Evolutionary conservation across 352 stramenopile genomes (phyloP).

Genomic region (Porosira glacialis): DNA sequence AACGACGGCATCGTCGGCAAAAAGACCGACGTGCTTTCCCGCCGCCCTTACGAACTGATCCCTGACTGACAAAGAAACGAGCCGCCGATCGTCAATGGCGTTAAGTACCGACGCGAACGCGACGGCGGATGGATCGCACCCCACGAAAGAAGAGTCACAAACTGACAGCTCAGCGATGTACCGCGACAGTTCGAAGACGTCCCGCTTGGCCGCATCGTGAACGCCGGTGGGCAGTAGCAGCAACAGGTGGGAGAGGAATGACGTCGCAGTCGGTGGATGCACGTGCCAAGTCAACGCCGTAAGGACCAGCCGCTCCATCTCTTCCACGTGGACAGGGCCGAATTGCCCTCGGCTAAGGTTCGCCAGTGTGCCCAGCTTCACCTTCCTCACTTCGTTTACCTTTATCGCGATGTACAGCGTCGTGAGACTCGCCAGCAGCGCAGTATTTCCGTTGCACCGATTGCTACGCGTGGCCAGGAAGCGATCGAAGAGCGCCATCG

Average conservation of each 20-base stretch:
- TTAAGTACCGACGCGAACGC: constrained; percentile 60
- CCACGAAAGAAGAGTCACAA: constrained; percentile 62
- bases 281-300: constrained; percentile 65
- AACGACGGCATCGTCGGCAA: constrained; percentile 39
- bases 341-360: constrained; percentile 75
- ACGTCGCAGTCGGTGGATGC: constrained; percentile 68
- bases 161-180: constrained; percentile 67
- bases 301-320: constrained; percentile 73
- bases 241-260: constrained; percentile 63
- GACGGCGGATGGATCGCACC: constrained; percentile 49
- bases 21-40: constrained; percentile 36
- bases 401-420: constrained; percentile 78
- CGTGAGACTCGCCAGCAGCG: constrained; percentile 61
- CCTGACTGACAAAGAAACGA: constrained; percentile 26
- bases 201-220: constrained; percentile 46
- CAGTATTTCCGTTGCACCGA: constrained; percentile 62
- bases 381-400: constrained; percentile 66
- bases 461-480: constrained; percentile 65
- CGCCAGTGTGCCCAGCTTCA: constrained; percentile 66
- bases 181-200: constrained; percentile 62
- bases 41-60: constrained; percentile 50
- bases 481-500: constrained; percentile 72
- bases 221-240: constrained; percentile 58
- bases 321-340: constrained; percentile 60
- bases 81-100: constrained; percentile 46